phyloP scores from a whole-genome alignment of 208 protist genomes.

The Trypanosoma theileri region DNA sequence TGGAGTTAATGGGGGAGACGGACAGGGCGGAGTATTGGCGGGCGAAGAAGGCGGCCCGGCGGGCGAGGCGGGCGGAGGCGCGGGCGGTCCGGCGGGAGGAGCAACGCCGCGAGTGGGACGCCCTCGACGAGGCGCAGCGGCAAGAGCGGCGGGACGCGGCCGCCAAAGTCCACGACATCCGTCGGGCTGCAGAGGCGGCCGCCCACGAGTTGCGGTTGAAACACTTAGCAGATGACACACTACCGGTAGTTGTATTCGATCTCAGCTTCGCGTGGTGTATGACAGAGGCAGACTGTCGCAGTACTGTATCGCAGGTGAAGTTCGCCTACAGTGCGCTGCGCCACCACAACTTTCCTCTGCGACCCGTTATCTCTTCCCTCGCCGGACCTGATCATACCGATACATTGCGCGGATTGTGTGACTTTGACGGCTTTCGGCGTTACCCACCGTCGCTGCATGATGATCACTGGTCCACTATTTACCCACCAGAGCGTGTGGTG shows the following conservation, averaged over 20 bases:
- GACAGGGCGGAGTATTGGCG: slow-evolving; percentile 45
- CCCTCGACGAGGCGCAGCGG: slow-evolving; percentile 52
- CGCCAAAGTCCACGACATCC: slow-evolving; percentile 42
- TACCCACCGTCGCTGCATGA: slow-evolving; percentile 46
- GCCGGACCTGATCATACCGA: slow-evolving; percentile 41
- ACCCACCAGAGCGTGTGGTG: slow-evolving; percentile 43
- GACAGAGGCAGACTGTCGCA: slow-evolving; percentile 70
- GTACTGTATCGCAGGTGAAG: slow-evolving; percentile 85
- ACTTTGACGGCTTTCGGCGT: slow-evolving; percentile 71
- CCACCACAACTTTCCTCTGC: slow-evolving; percentile 64
- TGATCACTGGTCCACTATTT: slow-evolving; percentile 72
- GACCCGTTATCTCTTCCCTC: slow-evolving; percentile 71
- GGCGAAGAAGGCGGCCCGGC: slow-evolving; percentile 53
- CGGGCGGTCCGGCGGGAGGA: slow-evolving; percentile 34
- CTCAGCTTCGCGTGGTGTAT: slow-evolving; percentile 89
- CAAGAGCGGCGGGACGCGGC: slow-evolving; percentile 41
- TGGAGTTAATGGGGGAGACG: background rate
- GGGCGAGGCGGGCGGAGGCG: slow-evolving; percentile 31
- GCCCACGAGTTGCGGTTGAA: slow-evolving; percentile 30
- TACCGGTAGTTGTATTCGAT: slow-evolving; percentile 79
- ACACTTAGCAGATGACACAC: slow-evolving; percentile 35
- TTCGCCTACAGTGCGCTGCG: slow-evolving; percentile 81
- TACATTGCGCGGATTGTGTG: slow-evolving; percentile 34
- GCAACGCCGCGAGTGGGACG: slow-evolving; percentile 54
- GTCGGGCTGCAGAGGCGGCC: slow-evolving; percentile 38